Evolutionary conservation across 208 protist genomes (phyloP).

Genomic region (Trypanosoma scelopori): DNA sequence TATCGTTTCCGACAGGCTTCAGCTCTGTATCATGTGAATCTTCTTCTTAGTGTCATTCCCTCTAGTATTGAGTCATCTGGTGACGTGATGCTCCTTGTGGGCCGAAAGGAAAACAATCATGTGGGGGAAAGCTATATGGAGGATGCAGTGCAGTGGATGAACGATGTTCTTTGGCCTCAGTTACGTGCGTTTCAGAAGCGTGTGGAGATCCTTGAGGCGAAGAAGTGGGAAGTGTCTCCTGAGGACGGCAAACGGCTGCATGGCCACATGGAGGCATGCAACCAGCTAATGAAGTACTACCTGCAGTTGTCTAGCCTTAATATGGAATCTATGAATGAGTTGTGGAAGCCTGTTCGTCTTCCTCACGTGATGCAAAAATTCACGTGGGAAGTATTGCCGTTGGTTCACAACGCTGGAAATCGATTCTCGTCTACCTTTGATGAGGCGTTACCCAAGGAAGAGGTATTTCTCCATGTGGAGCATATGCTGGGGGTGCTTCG

Average conservation of each 20-base stretch:
- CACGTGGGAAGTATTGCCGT: constrained; percentile 33
- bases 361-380: constrained; percentile 56
- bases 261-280: constrained; percentile 71
- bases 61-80: constrained; percentile 43
- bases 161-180: constrained; percentile 70
- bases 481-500: constrained; percentile 54
- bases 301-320: constrained; percentile 68
- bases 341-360: constrained; percentile 71
- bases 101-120: constrained; percentile 66
- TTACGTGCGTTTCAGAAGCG: constrained; percentile 61
- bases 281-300: constrained; percentile 69
- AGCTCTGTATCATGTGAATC: constrained; percentile 55
- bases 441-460: constrained; percentile 42
- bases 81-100: constrained; percentile 83
- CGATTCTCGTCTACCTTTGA: constrained; percentile 62
- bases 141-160: constrained; percentile 74
- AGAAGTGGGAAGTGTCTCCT: constrained; percentile 50
- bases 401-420: constrained; percentile 31
- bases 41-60: constrained; percentile 73
- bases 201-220: constrained; percentile 55
- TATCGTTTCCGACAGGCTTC: constrained; percentile 72
- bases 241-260: constrained; percentile 60
- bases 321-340: constrained; percentile 72
- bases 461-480: constrained; percentile 78
- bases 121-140: constrained; percentile 66